Evolutionary conservation across 139 green algal genomes (phyloP), one percentile per base, ranked within the genome.

Genomic region (Asterochloris erici): DNA sequence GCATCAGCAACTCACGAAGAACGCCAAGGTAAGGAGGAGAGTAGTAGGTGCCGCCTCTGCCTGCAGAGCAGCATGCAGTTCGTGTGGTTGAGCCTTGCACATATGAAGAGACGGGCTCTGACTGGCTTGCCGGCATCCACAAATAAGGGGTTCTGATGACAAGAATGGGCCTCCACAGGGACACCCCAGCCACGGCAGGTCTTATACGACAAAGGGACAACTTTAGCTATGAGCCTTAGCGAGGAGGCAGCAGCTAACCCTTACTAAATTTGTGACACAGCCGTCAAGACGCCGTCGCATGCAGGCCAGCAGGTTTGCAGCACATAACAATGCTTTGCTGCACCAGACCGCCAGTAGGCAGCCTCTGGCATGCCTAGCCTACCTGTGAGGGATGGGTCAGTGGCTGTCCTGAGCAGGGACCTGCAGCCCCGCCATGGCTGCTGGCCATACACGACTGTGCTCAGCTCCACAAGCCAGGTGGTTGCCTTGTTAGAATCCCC

Each of bases 41-140:
- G 81, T 81, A 84, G 27, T 84, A 84, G 6, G 77, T 73, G 15
- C 81, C 81, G 26, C 81, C 81, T 54, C 77, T 75, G 11, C 81
- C 81, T 84, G 81, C 28, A 64, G 12, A 17, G 24, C 73, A 61
- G 15, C 9, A 12, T 6, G 15, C 23, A 38, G 23, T 61, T 15
- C 26, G 16, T 71, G 64, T 71, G 64, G 17, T 71, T 17, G 16
- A 17, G 64, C 16, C 73, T 77, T 77, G 9, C 73, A 77, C 26
- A 47, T 9, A 28, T 21, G 19, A 47, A 77, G n/a, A 29, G n/a
- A 21, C 1, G n/a, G n/a, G 6, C 21, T 77, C 15, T 60, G n/a
- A 16, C 73, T 77, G 19, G 73, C 24, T 77, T 19, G n/a, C 24
- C 9, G 60, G 10, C 71, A 47, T 38, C 63, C 71, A 60, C n/a